Percentiles rank a stretch among this genome's conserved stretches.
These are phyloP conservation scores for Amanita muscaria DNA, from an alignment of 768 basidiomycete genomes.

Conservation along the genomic window DNA sequence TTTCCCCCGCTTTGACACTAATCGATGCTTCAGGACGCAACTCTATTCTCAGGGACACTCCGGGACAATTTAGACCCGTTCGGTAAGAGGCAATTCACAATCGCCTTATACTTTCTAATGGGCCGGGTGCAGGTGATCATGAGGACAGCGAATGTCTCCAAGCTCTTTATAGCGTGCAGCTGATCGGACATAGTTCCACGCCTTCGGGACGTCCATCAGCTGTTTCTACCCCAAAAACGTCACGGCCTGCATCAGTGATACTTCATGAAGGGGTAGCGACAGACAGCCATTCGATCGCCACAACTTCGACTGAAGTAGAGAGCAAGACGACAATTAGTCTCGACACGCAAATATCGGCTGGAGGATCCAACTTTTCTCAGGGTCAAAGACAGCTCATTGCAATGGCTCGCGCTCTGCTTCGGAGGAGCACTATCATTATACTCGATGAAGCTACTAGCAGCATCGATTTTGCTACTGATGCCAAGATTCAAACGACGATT, in stretches of 20 bases:
- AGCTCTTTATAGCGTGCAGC: slow-evolving; percentile 73
- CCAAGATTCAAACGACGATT: slow-evolving; percentile 85
- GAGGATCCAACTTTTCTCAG: slow-evolving; percentile 87
- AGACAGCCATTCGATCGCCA: slow-evolving; percentile 28
- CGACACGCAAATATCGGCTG: slow-evolving; percentile 74
- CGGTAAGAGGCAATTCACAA: slow-evolving; percentile 24
- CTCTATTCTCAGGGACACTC: slow-evolving; percentile 73
- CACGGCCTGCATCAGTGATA: slow-evolving; percentile 33
- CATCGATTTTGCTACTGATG: slow-evolving; percentile 82
- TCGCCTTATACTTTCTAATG: background rate
- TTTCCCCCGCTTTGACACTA: background rate
- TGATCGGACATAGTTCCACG: slow-evolving; percentile 46
- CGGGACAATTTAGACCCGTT: slow-evolving; percentile 73
- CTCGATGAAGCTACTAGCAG: slow-evolving; percentile 82
- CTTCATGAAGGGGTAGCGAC: slow-evolving; percentile 29
- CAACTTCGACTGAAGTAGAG: slow-evolving; percentile 47
- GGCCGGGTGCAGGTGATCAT: slow-evolving; percentile 48
- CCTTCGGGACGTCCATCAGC: slow-evolving; percentile 44
- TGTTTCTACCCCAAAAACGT: slow-evolving; percentile 35
- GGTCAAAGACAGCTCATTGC: slow-evolving; percentile 86
- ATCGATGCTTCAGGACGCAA: slow-evolving; percentile 39
- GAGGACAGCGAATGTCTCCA: slow-evolving; percentile 74
- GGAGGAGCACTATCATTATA: slow-evolving; percentile 65
- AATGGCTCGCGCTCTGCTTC: slow-evolving; percentile 73
- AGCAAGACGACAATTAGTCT: slow-evolving; percentile 50